Evolutionary conservation across 2,329 filamentous ascomycete species (phyloP), one percentile per base, ranked within the genome.

Genomic region (Penicillium sp.): DNA sequence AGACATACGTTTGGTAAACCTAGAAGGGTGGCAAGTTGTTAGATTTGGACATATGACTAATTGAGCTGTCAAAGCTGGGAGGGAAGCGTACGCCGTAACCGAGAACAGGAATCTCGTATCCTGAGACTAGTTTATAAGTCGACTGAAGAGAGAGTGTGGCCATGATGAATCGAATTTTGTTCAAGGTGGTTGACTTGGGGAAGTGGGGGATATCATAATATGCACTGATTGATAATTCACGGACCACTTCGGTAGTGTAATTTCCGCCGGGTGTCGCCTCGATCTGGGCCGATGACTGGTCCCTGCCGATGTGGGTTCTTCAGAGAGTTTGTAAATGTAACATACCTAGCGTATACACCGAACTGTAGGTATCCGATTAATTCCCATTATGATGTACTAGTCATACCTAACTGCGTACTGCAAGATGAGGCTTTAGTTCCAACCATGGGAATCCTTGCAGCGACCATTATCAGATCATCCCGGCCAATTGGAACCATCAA

Each of bases 61-160:
- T n/a, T 6, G 11, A 31, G 14, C 28, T 13, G 13, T 16, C 26
- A 18, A 33, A 16, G 10, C 16, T n/a, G 42, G 42, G 26, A 11
- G 3, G 3, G 67, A 2, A 5, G 67, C 72, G 60, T 65, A 78
- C 76, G 19, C 76, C 75, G 58, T 74, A 77, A 8, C 76, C 74
- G 29, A 76, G 62, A 2, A 71, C 63, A 2, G 74, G 74, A 45
- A 76, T 76, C 51, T 72, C 66, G 52, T 73, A 71, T 42, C 74
- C 73, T 49, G 73, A 74, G 55, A 69, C 65, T 62, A 76, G 62
- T 55, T 71, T 75, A 48, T 72, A 70, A 8, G 71, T 75, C 18
- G 73, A 68, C 51, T 72, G 65, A 28, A 74, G 57, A 2, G 66
- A 67, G 8, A 66, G 46, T 9, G 59, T 54, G 18, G 67, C 56